These are phyloP conservation scores for Starmerella stigmatis DNA, from an alignment of 805 yeast genomes.

Conservation along the genomic window DNA sequence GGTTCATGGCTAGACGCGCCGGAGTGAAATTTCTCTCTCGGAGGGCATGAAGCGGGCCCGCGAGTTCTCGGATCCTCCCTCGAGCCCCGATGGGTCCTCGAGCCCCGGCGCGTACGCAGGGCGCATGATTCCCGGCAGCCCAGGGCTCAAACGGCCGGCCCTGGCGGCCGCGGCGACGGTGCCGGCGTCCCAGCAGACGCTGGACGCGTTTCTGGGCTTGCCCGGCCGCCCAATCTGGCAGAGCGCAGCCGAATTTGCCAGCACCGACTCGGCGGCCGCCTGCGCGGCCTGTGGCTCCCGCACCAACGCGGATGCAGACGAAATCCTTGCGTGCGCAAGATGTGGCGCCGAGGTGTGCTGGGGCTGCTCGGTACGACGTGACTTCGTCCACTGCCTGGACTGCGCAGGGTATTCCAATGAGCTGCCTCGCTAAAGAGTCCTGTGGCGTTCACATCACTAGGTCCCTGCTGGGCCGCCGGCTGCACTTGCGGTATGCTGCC, in stretches of 20 bases:
- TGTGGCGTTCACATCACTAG: no score
- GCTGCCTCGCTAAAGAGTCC: not conserved
- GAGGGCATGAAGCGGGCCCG: not conserved
- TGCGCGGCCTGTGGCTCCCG: no score
- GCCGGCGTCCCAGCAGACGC: conserved; percentile 9
- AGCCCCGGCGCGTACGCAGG: not conserved
- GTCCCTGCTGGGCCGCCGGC: no score
- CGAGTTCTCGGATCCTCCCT: no score
- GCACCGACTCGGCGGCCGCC: no score
- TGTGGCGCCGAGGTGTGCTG: conserved; percentile 19
- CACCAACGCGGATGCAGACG: not conserved
- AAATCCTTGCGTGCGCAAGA: conserved; percentile 11
- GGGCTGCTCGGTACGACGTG: conserved; percentile 21
- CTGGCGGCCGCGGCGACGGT: not conserved
- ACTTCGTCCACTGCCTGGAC: conserved; percentile 14
- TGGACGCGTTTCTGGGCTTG: conserved; percentile 16
- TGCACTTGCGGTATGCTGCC: no score
- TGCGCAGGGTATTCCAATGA: conserved; percentile 5
- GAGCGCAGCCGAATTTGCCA: not conserved
- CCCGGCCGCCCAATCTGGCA: conserved; percentile 7
- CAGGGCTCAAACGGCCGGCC: not conserved
- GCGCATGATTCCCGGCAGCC: not conserved
- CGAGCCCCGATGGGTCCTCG: no score
- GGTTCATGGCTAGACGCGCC: no score
- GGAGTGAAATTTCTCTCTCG: no score